A percentile compares a stretch with the other conserved stretches of the same genome.
Evolutionary conservation across 2,329 filamentous ascomycete genomes (phyloP).

Genomic region (Tolypocladium sp.): DNA sequence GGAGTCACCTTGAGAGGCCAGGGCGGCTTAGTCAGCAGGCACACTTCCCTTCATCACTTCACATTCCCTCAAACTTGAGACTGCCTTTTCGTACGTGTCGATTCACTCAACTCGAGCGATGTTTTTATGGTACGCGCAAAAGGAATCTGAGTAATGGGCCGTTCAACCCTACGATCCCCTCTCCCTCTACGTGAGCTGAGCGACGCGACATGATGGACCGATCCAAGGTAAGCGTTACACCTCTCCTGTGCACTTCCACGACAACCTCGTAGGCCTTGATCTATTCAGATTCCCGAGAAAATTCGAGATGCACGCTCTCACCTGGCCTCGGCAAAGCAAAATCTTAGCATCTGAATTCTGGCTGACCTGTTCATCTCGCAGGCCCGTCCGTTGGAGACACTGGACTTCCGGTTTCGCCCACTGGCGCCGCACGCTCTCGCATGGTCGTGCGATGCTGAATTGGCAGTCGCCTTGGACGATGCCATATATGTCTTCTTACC

Average conservation of each 20-base stretch:
- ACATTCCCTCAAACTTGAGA: neutral
- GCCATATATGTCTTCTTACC: constrained; percentile 42
- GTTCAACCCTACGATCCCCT: neutral
- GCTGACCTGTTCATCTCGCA: constrained; percentile 9
- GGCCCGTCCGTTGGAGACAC: constrained; percentile 37
- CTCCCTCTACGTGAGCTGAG: neutral
- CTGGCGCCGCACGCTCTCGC: constrained; percentile 32
- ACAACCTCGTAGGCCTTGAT: neutral
- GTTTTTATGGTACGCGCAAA: neutral
- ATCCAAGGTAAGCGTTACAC: constrained; percentile 9
- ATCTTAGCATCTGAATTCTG: neutral
- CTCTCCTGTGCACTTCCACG: neutral
- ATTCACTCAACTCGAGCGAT: neutral
- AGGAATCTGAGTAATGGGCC: neutral
- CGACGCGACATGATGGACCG: constrained; percentile 8
- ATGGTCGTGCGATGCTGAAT: constrained; percentile 49
- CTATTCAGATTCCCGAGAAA: neutral
- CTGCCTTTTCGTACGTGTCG: neutral
- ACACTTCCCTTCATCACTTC: neutral
- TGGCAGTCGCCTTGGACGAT: constrained; percentile 48
- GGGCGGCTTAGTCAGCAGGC: neutral
- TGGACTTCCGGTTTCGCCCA: constrained; percentile 33
- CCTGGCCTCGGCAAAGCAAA: constrained; percentile 5
- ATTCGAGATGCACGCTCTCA: neutral
- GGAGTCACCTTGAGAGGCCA: neutral